Percentiles rank a stretch among this genome's conserved stretches.
phyloP scores from a whole-genome alignment of 2,329 filamentous ascomycete species.

The Kalaharituber pfeilii region DNA sequence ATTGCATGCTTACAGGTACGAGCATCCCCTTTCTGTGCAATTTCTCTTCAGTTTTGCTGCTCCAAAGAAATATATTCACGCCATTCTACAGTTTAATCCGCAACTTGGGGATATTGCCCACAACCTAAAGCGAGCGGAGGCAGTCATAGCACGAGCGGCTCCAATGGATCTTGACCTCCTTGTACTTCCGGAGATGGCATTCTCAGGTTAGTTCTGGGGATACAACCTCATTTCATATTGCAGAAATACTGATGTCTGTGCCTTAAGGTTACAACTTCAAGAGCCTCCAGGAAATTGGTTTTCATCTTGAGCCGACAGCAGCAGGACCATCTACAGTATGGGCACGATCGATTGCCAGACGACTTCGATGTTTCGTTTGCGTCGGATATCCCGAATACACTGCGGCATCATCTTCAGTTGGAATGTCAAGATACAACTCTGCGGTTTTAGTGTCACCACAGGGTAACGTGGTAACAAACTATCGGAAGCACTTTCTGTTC shows the following conservation, averaged over 20 bases:
- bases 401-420: conserved; percentile 36
- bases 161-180: conserved; percentile 47
- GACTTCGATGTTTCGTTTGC: conserved; percentile 48
- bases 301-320: conserved; percentile 49
- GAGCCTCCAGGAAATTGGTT: conserved; percentile 47
- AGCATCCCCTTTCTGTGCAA: neutral
- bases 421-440: conserved; percentile 24
- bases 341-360: conserved; percentile 49
- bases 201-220: conserved; percentile 39
- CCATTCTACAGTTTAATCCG: conserved; percentile 48
- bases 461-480: conserved; percentile 44
- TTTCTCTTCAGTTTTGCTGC: neutral
- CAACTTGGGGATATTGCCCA: conserved; percentile 51
- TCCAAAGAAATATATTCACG: conserved; percentile 3
- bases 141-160: conserved; percentile 39
- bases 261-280: conserved; percentile 57
- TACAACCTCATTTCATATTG: conserved; percentile 6
- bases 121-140: conserved; percentile 52
- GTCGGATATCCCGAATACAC: conserved; percentile 59
- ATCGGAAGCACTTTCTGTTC: conserved; percentile 43
- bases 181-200: conserved; percentile 59
- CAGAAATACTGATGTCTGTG: conserved; percentile 3
- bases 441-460: conserved; percentile 39
- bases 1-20: conserved; percentile 20
- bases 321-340: conserved; percentile 52